Conservation (phyloP, 305 asterid species). For the Plantago lanceolata region DNA sequence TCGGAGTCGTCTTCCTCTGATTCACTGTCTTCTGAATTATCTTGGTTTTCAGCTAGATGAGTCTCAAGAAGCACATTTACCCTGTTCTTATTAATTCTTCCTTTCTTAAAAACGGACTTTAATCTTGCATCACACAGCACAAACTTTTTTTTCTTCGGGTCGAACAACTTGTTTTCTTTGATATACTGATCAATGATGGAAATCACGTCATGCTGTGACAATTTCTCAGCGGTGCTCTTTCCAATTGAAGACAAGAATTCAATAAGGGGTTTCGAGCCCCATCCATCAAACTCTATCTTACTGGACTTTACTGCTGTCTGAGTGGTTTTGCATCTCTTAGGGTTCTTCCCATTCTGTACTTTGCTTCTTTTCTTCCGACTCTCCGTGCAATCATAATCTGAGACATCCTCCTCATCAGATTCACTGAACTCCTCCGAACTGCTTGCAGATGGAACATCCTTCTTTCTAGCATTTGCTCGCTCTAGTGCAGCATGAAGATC, state of each 20-base stretch:
- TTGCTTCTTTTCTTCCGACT: constrained; percentile 25
- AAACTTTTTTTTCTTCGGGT: constrained; percentile 50
- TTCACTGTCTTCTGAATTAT: constrained; percentile 50
- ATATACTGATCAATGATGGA: constrained; percentile 46
- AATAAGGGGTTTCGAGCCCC: constrained; percentile 73
- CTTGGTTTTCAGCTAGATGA: constrained; percentile 59
- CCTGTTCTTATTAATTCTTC: constrained; percentile 32
- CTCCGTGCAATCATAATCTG: constrained; percentile 39
- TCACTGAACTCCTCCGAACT: constrained; percentile 38
- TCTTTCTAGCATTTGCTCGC: constrained; percentile 27
- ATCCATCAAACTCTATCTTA: constrained; percentile 50
- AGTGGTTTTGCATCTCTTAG: constrained; percentile 27
- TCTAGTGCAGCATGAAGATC: constrained; percentile 46
- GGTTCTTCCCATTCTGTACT: constrained; percentile 30
- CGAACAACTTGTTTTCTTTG: constrained; percentile 44
- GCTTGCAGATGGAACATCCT: constrained; percentile 25
- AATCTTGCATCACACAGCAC: constrained; percentile 55
- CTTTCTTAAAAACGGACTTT: constrained; percentile 46
- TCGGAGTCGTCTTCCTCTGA: constrained; percentile 32
- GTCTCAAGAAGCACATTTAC: constrained; percentile 53
- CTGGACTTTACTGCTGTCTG: constrained; percentile 34
- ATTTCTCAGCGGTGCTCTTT: too few relatives aligned
- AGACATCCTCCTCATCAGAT: constrained; percentile 38
- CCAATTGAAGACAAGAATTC: constrained; percentile 55
- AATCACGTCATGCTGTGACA: constrained; percentile 55